These are phyloP conservation scores for Senna siamea DNA, from an alignment of 306 rosid genomes.

Conservation along the genomic window DNA sequence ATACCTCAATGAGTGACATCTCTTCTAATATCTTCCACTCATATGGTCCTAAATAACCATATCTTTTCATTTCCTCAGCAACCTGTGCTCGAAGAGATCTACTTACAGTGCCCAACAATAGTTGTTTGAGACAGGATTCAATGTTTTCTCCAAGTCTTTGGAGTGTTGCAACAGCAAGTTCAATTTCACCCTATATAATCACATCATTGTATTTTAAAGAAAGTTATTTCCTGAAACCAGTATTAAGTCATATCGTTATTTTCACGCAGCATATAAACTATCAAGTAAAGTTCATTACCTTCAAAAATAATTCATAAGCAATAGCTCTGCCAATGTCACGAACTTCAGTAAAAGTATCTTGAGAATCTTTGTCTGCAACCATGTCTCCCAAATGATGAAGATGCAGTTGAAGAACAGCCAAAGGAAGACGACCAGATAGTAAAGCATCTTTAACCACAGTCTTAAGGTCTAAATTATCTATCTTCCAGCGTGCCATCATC, in stretches of 20 bases:
- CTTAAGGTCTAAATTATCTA: slow-evolving; percentile 81
- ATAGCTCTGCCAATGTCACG: slow-evolving; percentile 95
- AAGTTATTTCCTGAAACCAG: not conserved
- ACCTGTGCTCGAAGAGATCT: slow-evolving; percentile 78
- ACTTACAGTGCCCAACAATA: slow-evolving; percentile 86
- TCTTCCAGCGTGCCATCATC: slow-evolving; percentile 97
- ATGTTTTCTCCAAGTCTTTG: slow-evolving; percentile 95
- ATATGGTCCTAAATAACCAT: slow-evolving; percentile 81
- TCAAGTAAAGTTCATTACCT: slow-evolving; percentile 54
- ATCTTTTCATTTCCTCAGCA: slow-evolving; percentile 80
- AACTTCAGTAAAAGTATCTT: slow-evolving; percentile 82
- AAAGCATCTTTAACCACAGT: slow-evolving; percentile 92
- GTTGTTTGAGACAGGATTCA: slow-evolving; percentile 83
- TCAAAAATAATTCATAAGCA: slow-evolving; percentile 94
- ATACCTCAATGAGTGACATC: slow-evolving; percentile 82
- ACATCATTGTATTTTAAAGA: slow-evolving; percentile 13
- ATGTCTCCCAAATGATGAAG: slow-evolving; percentile 73
- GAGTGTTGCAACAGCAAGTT: slow-evolving; percentile 87
- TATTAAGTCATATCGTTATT: slow-evolving; percentile 31
- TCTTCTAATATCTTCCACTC: slow-evolving; percentile 87
- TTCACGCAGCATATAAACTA: slow-evolving; percentile 34
- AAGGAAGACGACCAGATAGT: slow-evolving; percentile 94
- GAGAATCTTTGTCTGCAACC: slow-evolving; percentile 67
- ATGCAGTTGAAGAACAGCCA: slow-evolving; percentile 96
- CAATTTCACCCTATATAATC: slow-evolving; percentile 86